Evolutionary conservation across 768 basidiomycete species (phyloP).

Genomic region (Lentinula lateritia): DNA sequence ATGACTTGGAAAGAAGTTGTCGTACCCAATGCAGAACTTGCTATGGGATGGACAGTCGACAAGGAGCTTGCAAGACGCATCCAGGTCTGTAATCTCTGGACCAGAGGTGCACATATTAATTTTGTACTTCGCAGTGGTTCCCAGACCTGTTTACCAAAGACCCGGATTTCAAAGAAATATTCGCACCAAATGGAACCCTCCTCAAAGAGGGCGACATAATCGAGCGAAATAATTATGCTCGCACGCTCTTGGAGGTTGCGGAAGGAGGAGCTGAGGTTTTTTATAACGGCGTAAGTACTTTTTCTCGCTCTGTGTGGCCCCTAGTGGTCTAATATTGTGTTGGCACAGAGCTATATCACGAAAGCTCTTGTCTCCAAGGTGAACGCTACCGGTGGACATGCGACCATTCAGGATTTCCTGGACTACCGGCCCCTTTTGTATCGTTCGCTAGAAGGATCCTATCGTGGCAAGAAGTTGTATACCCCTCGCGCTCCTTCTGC

Average conservation of each 20-base stretch:
- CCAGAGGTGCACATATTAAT: too few relatives aligned
- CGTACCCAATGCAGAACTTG: constrained; percentile 52
- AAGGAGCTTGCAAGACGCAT: constrained; percentile 52
- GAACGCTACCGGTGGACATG: constrained; percentile 47
- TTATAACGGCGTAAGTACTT: constrained; percentile 35
- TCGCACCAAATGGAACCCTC: constrained; percentile 50
- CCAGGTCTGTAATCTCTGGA: constrained; percentile 26
- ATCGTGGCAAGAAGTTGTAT: constrained; percentile 54
- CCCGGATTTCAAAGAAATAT: constrained; percentile 50
- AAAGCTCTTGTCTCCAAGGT: constrained; percentile 50
- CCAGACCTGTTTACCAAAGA: constrained; percentile 30
- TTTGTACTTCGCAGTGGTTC: constrained; percentile 5
- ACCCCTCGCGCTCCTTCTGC: constrained; percentile 61
- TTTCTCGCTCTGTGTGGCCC: not conserved
- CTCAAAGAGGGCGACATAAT: constrained; percentile 52
- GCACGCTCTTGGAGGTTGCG: constrained; percentile 53
- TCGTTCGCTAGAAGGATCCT: constrained; percentile 53
- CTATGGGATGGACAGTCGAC: constrained; percentile 52
- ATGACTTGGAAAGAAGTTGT: constrained; percentile 31
- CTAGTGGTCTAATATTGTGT: constrained; percentile 8
- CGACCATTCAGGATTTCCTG: constrained; percentile 50
- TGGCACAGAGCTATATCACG: constrained; percentile 47
- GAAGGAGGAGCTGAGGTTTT: constrained; percentile 54
- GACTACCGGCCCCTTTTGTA: constrained; percentile 46
- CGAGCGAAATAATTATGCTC: constrained; percentile 48